Base-by-base conservation (phyloP, 257 asterid species). In the Gardenia jasminoides region DNA sequence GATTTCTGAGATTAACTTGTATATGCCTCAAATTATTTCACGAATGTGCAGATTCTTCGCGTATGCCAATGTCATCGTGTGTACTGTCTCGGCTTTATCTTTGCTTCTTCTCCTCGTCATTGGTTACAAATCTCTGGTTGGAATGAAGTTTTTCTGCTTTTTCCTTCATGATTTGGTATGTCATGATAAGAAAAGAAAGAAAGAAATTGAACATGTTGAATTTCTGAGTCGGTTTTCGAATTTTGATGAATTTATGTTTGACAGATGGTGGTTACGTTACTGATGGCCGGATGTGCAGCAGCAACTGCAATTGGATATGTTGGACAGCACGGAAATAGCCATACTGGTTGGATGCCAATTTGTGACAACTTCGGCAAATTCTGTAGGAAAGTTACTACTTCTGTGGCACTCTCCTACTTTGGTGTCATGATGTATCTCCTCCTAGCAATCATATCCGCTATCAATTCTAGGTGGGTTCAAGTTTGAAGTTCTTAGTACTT, bases 111-210 rank as follows among this genome's bases (percentile, higher is more conserved):
- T 80, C 3, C 52, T 80, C 76, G 20, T 86, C 80, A 65, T 85
- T 1, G 77, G 85, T 10, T 73, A 74, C 50, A 91, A 84, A 73
- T 67, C 83, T 2, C 76, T 77, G 22, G 68, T 83, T 75, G 74
- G 84, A 4, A 64, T 50, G 5, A 47, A 81, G 70, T 84, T 86
- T 75, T 92, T 90, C 87, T 80, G 28, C 86, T 7, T 93, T 69
- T 92, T 92, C 78, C 44, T 93, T 43, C 96, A 81, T 81, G 98
- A 93, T 83, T 70, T 93, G 96, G 97, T 93, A 84, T 39, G 62
- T 76, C 58, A 69, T 52, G 1, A 41, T 58, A 33, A 19, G 4
- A 36, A 36, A 36, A 36, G 41, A 36, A 36, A 36, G 41, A 36
- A 36, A 36, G 41, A 36, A 36, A 36, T 2, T 61, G 67, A 61